These are phyloP conservation scores for Epichloe sibirici DNA, from an alignment of 2,329 filamentous ascomycete species.

Conservation along the genomic window DNA sequence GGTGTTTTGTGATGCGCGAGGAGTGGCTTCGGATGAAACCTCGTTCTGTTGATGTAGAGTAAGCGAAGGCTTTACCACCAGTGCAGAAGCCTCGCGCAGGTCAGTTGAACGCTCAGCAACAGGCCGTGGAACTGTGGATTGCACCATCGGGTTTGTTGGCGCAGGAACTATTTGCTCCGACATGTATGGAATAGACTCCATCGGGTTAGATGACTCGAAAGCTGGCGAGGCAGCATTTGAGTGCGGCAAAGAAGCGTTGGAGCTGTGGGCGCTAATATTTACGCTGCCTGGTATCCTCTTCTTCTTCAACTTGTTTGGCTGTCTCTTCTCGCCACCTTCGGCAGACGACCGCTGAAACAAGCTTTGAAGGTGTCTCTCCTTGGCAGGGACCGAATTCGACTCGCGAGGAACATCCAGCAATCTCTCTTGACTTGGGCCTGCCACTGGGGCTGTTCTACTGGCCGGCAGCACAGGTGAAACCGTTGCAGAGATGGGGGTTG, in stretches of 20 bases:
- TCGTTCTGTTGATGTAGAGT: constrained; percentile 15
- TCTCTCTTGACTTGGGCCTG: constrained; percentile 38
- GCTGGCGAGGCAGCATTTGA: constrained; percentile 34
- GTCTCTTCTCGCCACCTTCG: constrained; percentile 48
- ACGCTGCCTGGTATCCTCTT: constrained; percentile 64
- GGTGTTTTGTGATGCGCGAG: constrained; percentile 33
- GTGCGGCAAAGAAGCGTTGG: constrained; percentile 57
- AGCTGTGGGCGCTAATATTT: constrained; percentile 84
- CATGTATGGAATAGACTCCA: constrained; percentile 23
- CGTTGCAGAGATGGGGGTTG: constrained; percentile 17
- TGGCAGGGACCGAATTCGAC: constrained; percentile 44
- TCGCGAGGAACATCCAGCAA: constrained; percentile 31
- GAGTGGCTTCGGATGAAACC: constrained; percentile 32
- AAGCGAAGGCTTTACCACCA: constrained; percentile 8
- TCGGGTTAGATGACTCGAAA: constrained; percentile 32
- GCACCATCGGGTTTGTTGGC: background rate
- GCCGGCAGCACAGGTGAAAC: constrained; percentile 15
- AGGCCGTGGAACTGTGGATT: background rate
- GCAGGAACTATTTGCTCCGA: constrained; percentile 1
- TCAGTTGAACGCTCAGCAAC: background rate
- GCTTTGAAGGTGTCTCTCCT: constrained; percentile 55
- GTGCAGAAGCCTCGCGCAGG: background rate
- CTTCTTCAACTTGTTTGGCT: constrained; percentile 86
- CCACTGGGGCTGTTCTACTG: constrained; percentile 17
- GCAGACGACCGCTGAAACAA: constrained; percentile 61